Evolutionary conservation across 495 filamentous ascomycete genomes (phyloP), one percentile per base, ranked within the genome.

Genomic region (Hypoxylon trugodes): DNA sequence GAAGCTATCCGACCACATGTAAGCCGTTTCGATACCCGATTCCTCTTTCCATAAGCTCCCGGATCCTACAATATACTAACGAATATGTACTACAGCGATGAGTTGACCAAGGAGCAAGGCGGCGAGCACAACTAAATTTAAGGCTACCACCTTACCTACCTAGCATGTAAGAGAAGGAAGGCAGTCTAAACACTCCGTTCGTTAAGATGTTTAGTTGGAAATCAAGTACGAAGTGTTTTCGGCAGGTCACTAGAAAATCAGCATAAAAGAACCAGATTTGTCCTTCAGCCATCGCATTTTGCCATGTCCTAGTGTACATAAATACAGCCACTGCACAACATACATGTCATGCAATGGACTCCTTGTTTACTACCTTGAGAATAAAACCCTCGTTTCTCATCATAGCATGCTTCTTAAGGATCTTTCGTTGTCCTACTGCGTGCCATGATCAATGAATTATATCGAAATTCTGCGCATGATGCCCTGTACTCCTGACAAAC

Each of bases 1-100:
- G 73, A 86, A 93, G 74, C 84, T 96, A 26, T 87, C 92, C 65
- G 82, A 88, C 68, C 88, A 95, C 81, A 90, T 97, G 90, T 95
- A 79, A 70, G 87, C 48, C 30, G 9, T 18, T 26, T 33, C 79
- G 19, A 38, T 35, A 30, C 10, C 9, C 26, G 10, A 45, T 28
- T 45, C 13, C 16, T 16, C 12, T 15, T 24, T 25, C 16, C 16
- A 9, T n/a, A 8, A 26, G 2, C 16, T 13, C 22, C 30, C 15
- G 15, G 26, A 40, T 42, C 21, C 22, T 56, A 16, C 25, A 24
- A 32, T 49, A 42, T 16, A 57, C 70, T 74, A 58, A 77, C 67
- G 49, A 41, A 46, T 16, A 18, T 4, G 12, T 33, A 46, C 50
- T 60, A 28, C 54, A 91, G 88, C 70, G 87, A 92, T 47, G 83